Evolutionary conservation across 2,329 filamentous ascomycete genomes (phyloP).

Genomic region (Paecilomyces formosus): DNA sequence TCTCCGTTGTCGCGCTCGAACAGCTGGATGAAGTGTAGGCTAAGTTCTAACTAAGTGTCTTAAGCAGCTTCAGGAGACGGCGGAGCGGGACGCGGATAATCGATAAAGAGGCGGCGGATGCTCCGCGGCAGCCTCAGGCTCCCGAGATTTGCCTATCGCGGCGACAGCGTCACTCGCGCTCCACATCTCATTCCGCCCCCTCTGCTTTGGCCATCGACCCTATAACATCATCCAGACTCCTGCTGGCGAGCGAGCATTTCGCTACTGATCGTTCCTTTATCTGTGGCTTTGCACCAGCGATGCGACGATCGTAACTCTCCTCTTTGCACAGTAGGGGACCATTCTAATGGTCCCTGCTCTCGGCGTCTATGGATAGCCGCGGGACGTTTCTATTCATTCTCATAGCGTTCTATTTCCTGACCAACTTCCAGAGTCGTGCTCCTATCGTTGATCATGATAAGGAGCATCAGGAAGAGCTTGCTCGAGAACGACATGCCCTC

Average conservation of each 20-base stretch:
- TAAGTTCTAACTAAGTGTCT: too few relatives aligned
- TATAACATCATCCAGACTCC: constrained; percentile 1
- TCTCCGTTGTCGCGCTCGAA: neutral
- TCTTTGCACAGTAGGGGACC: neutral
- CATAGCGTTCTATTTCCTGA: constrained; percentile 46
- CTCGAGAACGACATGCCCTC: constrained; percentile 45
- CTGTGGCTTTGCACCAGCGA: constrained; percentile 11
- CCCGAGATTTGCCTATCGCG: neutral
- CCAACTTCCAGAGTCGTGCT: constrained; percentile 41
- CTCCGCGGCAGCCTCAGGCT: constrained; percentile 13
- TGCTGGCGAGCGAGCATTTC: neutral
- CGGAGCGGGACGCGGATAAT: constrained; percentile 2
- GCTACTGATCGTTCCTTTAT: neutral
- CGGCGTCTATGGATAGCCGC: constrained; percentile 39
- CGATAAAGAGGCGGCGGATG: constrained; percentile 7
- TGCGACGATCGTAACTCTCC: constrained; percentile 16
- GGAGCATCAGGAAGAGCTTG: constrained; percentile 43
- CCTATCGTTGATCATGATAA: constrained; percentile 32
- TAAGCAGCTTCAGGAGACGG: neutral
- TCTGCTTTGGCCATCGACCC: neutral
- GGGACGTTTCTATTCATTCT: constrained; percentile 44
- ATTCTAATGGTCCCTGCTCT: constrained; percentile 5
- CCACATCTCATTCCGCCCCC: neutral
- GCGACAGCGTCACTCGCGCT: neutral
- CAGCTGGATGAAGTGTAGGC: neutral